phyloP scores from a whole-genome alignment of 73 alveolate species.

The Paramecium biaurelia region DNA sequence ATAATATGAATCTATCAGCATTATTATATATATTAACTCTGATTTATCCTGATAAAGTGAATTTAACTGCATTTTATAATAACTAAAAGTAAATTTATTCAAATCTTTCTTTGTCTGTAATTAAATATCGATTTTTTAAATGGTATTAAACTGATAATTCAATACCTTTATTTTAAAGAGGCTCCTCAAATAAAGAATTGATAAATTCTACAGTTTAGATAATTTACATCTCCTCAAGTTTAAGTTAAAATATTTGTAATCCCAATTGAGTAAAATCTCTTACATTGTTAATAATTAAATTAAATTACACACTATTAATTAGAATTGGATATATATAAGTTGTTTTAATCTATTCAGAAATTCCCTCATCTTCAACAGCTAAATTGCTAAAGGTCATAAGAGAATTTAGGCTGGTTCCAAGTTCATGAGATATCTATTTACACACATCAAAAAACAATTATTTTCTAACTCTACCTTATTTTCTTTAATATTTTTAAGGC shows the following conservation, averaged over 20 bases:
- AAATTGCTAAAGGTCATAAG: not conserved
- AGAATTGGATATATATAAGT: not conserved
- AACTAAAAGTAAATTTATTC: not conserved
- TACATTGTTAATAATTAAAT: not conserved
- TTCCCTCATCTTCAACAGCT: not conserved
- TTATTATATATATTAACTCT: not conserved
- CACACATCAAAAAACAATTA: not conserved
- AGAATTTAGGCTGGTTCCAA: not conserved
- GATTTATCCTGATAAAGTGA: not conserved
- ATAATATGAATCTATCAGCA: not conserved
- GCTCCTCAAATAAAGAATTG: not conserved
- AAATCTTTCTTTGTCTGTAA: not conserved
- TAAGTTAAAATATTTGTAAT: not conserved
- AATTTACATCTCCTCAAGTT: not conserved
- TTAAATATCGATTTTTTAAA: not conserved
- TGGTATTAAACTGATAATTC: not conserved
- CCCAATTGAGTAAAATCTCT: not conserved
- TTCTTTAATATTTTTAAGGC: not conserved
- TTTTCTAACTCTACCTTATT: not conserved
- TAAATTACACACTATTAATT: not conserved
- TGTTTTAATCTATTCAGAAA: not conserved
- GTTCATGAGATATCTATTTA: conserved; percentile 3
- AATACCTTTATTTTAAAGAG: not conserved
- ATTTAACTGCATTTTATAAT: not conserved
- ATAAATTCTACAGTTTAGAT: not conserved